Evolutionary conservation across 148 eudicot genomes (phyloP).

Genomic region (Rhododendron ovatum): DNA sequence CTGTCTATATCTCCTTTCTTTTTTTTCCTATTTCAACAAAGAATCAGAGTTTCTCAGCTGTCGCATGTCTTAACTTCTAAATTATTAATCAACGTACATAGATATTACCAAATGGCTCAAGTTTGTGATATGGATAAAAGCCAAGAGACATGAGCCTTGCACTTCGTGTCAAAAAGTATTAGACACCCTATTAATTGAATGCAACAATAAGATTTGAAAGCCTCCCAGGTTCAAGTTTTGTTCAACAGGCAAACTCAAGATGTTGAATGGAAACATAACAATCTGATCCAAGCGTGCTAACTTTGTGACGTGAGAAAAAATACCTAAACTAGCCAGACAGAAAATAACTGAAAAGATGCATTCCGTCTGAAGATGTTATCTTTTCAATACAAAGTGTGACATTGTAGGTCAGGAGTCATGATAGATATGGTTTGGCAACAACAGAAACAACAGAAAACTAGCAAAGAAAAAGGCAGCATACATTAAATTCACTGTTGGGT

Average conservation of each 20-base stretch:
- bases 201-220: not conserved
- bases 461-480: conserved; percentile 22
- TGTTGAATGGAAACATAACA: not conserved
- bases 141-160: not conserved
- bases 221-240: not conserved
- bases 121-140: not conserved
- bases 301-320: not conserved
- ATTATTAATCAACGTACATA: not conserved
- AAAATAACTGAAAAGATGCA: not conserved
- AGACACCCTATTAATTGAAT: not conserved
- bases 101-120: not conserved
- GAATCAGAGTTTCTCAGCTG: not conserved
- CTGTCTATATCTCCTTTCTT: not conserved
- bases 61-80: not conserved
- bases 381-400: not conserved
- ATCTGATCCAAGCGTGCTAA: not conserved
- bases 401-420: not conserved
- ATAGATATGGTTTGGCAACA: not conserved
- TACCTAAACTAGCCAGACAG: not conserved
- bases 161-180: not conserved
- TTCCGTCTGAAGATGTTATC: not conserved
- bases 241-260: not conserved
- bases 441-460: not conserved
- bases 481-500: conserved; percentile 69
- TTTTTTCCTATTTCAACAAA: not conserved